Percentiles rank a stretch among this genome's conserved stretches.
Evolutionary conservation across 228 moss, liverwort and hornwort species (phyloP).

Genomic region (Sphagnum fallax): DNA sequence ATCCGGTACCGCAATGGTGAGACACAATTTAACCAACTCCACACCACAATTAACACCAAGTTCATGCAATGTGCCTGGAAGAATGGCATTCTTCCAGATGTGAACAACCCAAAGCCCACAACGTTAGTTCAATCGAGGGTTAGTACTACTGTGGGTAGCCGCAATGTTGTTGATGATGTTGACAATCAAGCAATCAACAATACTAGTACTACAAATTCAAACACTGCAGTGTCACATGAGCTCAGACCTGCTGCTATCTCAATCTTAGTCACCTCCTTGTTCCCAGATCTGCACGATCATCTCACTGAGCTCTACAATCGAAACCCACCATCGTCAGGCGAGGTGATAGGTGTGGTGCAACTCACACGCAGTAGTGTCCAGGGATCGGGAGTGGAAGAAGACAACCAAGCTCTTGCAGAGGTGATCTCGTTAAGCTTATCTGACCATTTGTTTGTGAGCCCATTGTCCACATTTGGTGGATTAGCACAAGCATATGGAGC

Average conservation of each 20-base stretch:
- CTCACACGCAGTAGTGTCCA: not conserved
- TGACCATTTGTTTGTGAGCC: slow-evolving; percentile 28
- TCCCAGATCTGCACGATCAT: not conserved
- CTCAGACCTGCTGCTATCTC: slow-evolving; percentile 3
- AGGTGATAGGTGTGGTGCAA: not conserved
- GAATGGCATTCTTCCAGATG: slow-evolving; percentile 3
- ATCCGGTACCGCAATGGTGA: slow-evolving; percentile 6
- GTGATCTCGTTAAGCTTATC: slow-evolving; percentile 30
- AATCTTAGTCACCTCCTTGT: not conserved
- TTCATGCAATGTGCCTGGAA: slow-evolving; percentile 3
- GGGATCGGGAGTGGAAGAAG: slow-evolving; percentile 10
- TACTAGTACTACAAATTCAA: not conserved
- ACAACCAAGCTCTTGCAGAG: slow-evolving; percentile 27
- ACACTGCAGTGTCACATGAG: not conserved
- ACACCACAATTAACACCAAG: slow-evolving; percentile 1
- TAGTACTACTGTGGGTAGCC: not conserved
- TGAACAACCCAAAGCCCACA: not conserved
- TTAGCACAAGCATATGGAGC: slow-evolving; percentile 40
- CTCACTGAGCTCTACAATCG: not conserved
- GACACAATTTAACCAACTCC: not conserved
- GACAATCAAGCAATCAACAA: too few species aligned
- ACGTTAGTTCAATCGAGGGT: not conserved
- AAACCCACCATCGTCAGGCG: not conserved
- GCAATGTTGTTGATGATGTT: not conserved
- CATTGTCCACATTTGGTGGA: slow-evolving; percentile 45